Base-by-base conservation (phyloP, 805 yeast genomes). In the Yarrowia bubula region DNA sequence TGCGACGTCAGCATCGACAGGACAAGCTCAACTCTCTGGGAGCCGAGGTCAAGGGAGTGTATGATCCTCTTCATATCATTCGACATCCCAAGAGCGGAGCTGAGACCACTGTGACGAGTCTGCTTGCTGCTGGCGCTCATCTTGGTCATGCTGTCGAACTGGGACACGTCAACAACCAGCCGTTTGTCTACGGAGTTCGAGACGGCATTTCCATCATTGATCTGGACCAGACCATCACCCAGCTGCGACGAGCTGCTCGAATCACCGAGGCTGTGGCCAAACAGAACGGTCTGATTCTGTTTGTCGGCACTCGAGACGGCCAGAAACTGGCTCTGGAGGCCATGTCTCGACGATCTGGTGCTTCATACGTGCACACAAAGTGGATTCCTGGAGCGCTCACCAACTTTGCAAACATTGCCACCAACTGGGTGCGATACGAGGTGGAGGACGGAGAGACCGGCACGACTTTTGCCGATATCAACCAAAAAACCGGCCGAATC, bases 331-430 rank as follows among this genome's bases (percentile, higher is more conserved):
- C 91, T 0, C 84, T 95, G 55, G 87, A 86, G 72, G 84, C 82
- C 67, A 96, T 97, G 10, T 96, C 98, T 1, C 78, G 80, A 51
- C 83, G 96, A 69, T 79, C 86, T 65, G 81, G 84, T 66, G 97
- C 96, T 14, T 91, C 85, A 76, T 92, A 88, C 73, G 92, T 95
- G 18, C 81, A 88, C 22, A 82, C 85, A 53, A 85, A 92, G 73
- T 95, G 99, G 99, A 84, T 90, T 67, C 97, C 98, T 1, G 99
- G 99, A 69, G 89, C 96, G 28, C 81, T 95, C 69, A 91, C 98
- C 50, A 95, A 95, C 77, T 85, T 90, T 65, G 80, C 86, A 35
- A 89, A 85, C 73, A 86, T 88, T 22, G 78, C 84, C 9, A 77
- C 79, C 43, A 76, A 77, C 44, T 84, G 86, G 83, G 86, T 84